A percentile compares a stretch with the other conserved stretches of the same genome.
phyloP scores from a whole-genome alignment of 1,139 yeast species.

The Kluyveromyces sp. region DNA sequence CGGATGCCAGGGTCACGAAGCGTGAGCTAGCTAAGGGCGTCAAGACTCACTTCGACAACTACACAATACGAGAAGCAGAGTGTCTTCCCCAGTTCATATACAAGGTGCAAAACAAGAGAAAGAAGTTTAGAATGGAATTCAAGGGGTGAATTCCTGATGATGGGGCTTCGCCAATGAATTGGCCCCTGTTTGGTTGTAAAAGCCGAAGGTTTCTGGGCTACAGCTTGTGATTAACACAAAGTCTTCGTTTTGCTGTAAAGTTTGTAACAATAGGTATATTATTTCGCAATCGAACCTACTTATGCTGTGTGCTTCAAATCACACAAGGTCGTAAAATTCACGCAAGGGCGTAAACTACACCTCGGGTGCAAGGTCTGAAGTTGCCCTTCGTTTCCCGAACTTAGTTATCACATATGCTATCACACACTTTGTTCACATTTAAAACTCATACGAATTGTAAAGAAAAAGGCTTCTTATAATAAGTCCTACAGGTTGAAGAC shows the following conservation, averaged over 20 bases:
- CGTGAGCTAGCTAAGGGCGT: slow-evolving; percentile 25
- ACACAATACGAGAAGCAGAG: slow-evolving; percentile 27
- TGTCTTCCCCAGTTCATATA: slow-evolving; percentile 33
- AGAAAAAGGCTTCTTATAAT: neutral
- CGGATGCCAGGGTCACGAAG: slow-evolving; percentile 26
- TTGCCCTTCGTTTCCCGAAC: too few species aligned
- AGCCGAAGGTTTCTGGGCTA: too few species aligned
- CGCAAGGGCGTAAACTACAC: too few species aligned
- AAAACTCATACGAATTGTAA: neutral
- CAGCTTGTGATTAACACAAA: neutral
- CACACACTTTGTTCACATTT: neutral
- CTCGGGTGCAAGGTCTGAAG: too few species aligned
- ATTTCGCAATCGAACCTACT: too few species aligned
- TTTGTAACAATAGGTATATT: neutral
- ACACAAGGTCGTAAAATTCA: too few species aligned
- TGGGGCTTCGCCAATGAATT: too few species aligned
- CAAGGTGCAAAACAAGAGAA: slow-evolving; percentile 29
- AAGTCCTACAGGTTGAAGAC: too few species aligned
- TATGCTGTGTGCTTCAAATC: too few species aligned
- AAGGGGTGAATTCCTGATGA: slow-evolving; percentile 11
- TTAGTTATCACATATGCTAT: too few species aligned
- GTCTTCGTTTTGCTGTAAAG: neutral
- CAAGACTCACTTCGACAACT: slow-evolving; percentile 25
- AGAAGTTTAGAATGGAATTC: slow-evolving; percentile 31
- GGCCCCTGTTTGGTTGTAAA: too few species aligned